These are phyloP conservation scores for Tulasnella sp. DNA, from an alignment of 768 basidiomycete species.

Conservation along the genomic window DNA sequence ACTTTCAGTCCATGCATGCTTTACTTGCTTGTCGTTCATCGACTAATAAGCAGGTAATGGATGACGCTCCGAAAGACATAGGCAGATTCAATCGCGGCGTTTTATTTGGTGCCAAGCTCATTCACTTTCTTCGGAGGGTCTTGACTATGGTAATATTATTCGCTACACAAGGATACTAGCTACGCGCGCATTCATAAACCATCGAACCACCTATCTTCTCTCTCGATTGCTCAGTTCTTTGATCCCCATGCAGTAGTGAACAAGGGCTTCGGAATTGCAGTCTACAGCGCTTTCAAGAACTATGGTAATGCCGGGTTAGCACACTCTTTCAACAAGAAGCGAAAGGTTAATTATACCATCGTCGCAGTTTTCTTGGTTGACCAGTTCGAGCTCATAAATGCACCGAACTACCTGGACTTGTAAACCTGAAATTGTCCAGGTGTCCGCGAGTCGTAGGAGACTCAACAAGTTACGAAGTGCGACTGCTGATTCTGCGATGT, in stretches of 20 bases:
- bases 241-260: neutral
- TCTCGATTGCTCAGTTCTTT: neutral
- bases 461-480: neutral
- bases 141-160: too few relatives aligned
- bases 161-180: too few relatives aligned
- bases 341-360: neutral
- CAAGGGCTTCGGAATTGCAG: neutral
- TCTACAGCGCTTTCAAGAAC: neutral
- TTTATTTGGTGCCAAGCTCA: too few relatives aligned
- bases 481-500: neutral
- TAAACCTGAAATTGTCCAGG: neutral
- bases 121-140: too few relatives aligned
- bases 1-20: too few relatives aligned
- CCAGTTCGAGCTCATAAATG: neutral
- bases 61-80: too few relatives aligned
- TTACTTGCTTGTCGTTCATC: too few relatives aligned
- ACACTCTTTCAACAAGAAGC: neutral
- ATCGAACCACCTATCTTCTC: too few relatives aligned
- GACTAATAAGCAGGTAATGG: too few relatives aligned
- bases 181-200: too few relatives aligned
- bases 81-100: too few relatives aligned
- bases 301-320: neutral
- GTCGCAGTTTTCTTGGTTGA: neutral
- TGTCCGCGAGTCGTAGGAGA: neutral
- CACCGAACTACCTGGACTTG: neutral